Evolutionary conservation across 2,329 filamentous ascomycete species (phyloP), one percentile per base, ranked within the genome.

Genomic region (Epichloe coenophiala): DNA sequence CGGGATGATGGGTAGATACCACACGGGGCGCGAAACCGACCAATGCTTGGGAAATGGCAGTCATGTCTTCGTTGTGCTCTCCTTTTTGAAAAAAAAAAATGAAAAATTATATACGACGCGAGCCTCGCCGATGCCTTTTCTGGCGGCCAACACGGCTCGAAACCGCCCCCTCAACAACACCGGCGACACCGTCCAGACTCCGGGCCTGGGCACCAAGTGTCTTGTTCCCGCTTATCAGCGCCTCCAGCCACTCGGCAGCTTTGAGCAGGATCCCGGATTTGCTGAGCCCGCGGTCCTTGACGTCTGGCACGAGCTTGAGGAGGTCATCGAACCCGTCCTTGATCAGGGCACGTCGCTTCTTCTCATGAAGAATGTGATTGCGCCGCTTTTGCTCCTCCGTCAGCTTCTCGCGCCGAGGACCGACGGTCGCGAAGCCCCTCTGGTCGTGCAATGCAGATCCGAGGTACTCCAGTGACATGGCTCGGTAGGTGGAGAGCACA

Each of bases 351-450:
- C 50, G 40, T 13, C 50, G 45, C 35, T 48, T 51, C 13, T 48
- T 35, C 45, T 48, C 46, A 5, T 51, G 50, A 4, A 48, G 45
- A 9, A 51, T 51, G 35, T 51, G 50, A 15, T 48, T 48, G 3
- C 39, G 45, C 11, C 49, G 38, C 49, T 48, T 51, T 6, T 51
- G 49, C 41, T 45, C 45, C 4, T 27, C 40, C 12, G 40, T 48
- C 3, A 45, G 23, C 13, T 41, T 51, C 17, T 48, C 40, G 3
- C 45, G 40, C 4, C 46, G 50, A 12, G 40, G 45, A 4, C 46
- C 33, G 5, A 51, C n/a, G 15, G 40, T 48, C 4, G 45, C 38
- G 2, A 45, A 31, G 23, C 17, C 8, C 39, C 31, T 51, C 4
- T 45, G 44, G 6, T 43, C 48, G 23, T 45, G 41, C 3, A 45